Base-by-base conservation (phyloP, 495 filamentous ascomycete genomes). In the Penicillium antarcticum region DNA sequence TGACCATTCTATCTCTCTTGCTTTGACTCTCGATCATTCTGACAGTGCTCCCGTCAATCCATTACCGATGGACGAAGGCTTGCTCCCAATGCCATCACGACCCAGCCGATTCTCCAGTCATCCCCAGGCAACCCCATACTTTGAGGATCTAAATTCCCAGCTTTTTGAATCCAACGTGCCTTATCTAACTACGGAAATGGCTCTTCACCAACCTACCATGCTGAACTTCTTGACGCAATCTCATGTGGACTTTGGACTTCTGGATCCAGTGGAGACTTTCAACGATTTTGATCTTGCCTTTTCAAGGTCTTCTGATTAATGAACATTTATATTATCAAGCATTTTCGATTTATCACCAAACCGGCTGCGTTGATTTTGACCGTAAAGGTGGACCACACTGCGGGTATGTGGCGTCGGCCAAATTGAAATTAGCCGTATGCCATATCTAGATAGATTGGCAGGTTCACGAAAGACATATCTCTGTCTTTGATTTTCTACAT, bases 181-280 rank as follows among this genome's bases (percentile, higher is more conserved):
- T 13, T 38, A 54, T 17, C 61, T 68, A 31, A 68, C 67, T 13
- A 68, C 67, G 2, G 69, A 63, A 35, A 70, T 70, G 67, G 60
- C 65, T 31, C 66, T 72, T 42, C 57, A 68, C 31, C 60, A 68
- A 34, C 64, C 67, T 10, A 66, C 63, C 4, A 70, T 72, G 69
- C 59, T 68, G 45, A 60, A 70, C 19, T 72, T 72, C 13, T 52
- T 70, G 3, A 61, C 65, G 13, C 67, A 66, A 60, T 58, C 62
- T 13, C 52, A 64, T 41, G 39, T 65, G 11, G 61, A 68, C 51
- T 38, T 68, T 24, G 66, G 63, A 6, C 50, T 64, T 18, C 42
- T 66, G 33, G 56, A 70, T 40, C 57, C 62, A 8, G 60, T 65
- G 43, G 67, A 66, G 51, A 61, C 58, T 13, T 63, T 60, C 32